phyloP scores from a whole-genome alignment of 495 filamentous ascomycete species.

The Neurospora sp. region DNA sequence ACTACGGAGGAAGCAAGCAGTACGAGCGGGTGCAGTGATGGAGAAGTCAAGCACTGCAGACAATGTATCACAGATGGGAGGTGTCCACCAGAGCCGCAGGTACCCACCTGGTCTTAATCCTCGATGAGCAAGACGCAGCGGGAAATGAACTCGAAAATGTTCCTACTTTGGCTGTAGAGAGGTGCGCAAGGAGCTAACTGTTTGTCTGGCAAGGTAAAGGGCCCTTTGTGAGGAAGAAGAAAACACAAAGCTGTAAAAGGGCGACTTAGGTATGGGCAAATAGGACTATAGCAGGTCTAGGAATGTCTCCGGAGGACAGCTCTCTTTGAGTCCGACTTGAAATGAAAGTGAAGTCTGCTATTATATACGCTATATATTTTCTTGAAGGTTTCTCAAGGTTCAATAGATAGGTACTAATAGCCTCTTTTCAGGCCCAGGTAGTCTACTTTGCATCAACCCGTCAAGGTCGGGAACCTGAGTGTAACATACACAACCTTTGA shows the following conservation, averaged over 20 bases:
- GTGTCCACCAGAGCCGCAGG: background rate
- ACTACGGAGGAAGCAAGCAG: background rate
- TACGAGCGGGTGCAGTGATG: background rate
- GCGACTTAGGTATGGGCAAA: background rate
- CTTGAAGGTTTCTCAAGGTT: background rate
- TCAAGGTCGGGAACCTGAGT: background rate
- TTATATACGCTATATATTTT: background rate
- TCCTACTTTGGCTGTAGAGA: background rate
- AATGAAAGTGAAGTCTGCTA: background rate
- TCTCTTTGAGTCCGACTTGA: background rate
- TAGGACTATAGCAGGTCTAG: background rate
- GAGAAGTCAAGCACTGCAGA: background rate
- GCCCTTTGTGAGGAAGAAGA: background rate
- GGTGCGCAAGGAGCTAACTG: fast-evolving
- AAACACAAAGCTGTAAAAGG: background rate
- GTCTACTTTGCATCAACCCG: background rate
- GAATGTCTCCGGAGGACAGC: background rate
- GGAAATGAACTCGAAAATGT: background rate
- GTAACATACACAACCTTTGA: background rate
- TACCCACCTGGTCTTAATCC: background rate
- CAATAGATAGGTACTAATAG: too few species aligned
- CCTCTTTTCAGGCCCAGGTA: too few species aligned
- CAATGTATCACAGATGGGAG: too few species aligned
- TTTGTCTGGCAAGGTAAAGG: background rate
- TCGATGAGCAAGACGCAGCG: background rate